Percentiles rank a stretch among this genome's conserved stretches.
phyloP scores from a whole-genome alignment of 139 green algal species.

The Coelastrella sp. region DNA sequence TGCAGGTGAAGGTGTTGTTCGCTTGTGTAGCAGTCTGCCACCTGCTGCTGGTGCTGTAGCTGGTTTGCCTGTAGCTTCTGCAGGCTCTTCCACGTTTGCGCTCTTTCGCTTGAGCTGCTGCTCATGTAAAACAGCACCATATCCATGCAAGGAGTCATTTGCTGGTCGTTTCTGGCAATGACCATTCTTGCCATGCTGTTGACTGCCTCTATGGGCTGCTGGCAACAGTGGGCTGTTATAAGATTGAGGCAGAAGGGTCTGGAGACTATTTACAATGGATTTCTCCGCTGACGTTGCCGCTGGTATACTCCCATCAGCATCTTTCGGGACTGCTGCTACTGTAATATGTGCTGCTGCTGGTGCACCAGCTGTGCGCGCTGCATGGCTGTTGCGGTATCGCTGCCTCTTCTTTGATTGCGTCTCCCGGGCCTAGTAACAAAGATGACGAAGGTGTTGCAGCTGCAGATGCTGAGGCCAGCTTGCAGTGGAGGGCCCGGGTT shows the following conservation, averaged over 20 bases:
- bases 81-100: neutral
- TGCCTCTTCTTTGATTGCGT: neutral
- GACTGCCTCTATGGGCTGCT: too few relatives aligned
- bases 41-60: slow-evolving; percentile 12
- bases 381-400: neutral
- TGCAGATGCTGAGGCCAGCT: slow-evolving; percentile 16
- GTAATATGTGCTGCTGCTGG: neutral
- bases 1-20: neutral
- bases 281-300: neutral
- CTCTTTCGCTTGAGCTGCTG: neutral
- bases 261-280: too few relatives aligned
- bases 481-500: neutral
- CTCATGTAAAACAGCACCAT: too few relatives aligned
- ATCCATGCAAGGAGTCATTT: too few relatives aligned
- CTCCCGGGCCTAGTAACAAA: slow-evolving; percentile 9
- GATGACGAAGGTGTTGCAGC: neutral
- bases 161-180: too few relatives aligned
- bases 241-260: too few relatives aligned
- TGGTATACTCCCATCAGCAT: neutral
- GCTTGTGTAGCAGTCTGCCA: neutral
- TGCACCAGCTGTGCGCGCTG: neutral
- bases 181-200: too few relatives aligned
- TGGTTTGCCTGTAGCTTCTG: neutral
- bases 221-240: too few relatives aligned
- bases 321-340: neutral